These are phyloP conservation scores for Phytophthora aleatoria DNA, from an alignment of 352 stramenopile species.

Conservation along the genomic window DNA sequence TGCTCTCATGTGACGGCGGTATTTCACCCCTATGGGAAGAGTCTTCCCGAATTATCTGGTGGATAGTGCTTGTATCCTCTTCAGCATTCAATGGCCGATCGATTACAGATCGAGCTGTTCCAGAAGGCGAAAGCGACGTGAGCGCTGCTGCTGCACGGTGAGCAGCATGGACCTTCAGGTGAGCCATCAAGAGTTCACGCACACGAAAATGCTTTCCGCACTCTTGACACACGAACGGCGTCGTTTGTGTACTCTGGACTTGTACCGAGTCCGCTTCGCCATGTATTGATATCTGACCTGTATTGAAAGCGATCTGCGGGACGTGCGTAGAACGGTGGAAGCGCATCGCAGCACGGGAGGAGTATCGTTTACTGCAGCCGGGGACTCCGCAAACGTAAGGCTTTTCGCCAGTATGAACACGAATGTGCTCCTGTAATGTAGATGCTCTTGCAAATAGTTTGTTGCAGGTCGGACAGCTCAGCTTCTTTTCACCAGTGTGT, in stretches of 20 bases:
- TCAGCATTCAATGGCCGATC: constrained; percentile 6
- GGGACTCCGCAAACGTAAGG: constrained; percentile 59
- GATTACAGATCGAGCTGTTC: constrained; percentile 7
- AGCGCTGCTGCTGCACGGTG: constrained; percentile 21
- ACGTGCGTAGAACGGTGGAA: constrained; percentile 56
- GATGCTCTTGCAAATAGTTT: constrained; percentile 60
- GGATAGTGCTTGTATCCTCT: neutral
- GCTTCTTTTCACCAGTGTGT: constrained; percentile 72
- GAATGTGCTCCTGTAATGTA: constrained; percentile 65
- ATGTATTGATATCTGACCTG: neutral
- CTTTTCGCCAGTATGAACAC: constrained; percentile 78
- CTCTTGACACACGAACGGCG: constrained; percentile 29
- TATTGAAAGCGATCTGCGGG: constrained; percentile 5
- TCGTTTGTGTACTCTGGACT: neutral
- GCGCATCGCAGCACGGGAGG: constrained; percentile 63
- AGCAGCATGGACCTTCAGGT: constrained; percentile 25
- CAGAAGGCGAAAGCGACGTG: constrained; percentile 19
- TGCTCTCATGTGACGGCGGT: constrained; percentile 16
- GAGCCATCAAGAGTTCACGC: constrained; percentile 37
- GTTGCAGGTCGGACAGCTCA: constrained; percentile 50
- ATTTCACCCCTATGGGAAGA: neutral
- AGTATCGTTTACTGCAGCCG: constrained; percentile 68
- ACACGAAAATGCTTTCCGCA: constrained; percentile 40
- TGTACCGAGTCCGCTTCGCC: neutral
- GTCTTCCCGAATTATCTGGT: constrained; percentile 1